phyloP scores from a whole-genome alignment of 2,329 filamentous ascomycete species.

The Sclerotinia nivalis region DNA sequence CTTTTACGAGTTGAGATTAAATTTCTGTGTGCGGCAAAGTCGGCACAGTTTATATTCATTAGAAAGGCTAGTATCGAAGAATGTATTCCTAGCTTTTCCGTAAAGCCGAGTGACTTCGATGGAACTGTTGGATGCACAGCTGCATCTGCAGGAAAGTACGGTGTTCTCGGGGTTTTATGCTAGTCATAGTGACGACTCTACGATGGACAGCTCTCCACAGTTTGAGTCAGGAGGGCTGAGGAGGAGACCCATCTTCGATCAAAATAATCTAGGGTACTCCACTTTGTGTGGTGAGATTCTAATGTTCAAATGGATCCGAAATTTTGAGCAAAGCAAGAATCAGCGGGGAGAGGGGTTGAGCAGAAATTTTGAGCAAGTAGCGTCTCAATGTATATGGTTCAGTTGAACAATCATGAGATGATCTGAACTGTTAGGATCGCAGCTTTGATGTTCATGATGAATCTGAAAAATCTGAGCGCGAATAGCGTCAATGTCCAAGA shows the following conservation, averaged over 20 bases:
- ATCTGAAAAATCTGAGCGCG: neutral
- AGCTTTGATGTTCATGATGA: neutral
- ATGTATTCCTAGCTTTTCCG: neutral
- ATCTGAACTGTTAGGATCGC: neutral
- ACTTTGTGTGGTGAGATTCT: neutral
- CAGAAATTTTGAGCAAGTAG: neutral
- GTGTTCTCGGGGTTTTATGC: neutral
- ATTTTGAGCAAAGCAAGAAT: neutral
- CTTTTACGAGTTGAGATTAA: neutral
- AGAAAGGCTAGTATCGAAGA: neutral
- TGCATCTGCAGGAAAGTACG: neutral
- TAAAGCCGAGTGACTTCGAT: neutral
- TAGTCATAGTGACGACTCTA: neutral
- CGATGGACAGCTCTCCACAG: neutral
- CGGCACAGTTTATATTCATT: neutral
- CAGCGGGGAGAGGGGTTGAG: neutral
- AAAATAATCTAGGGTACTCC: neutral
- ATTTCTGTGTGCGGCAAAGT: neutral
- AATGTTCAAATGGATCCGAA: too few species aligned
- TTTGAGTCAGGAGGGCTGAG: neutral
- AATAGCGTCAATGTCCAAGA: neutral
- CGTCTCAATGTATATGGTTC: too few species aligned
- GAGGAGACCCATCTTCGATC: neutral
- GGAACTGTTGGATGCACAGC: neutral
- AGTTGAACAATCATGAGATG: neutral